Conservation (phyloP, 495 filamentous ascomycete genomes). For the Acidiella bohemica region DNA sequence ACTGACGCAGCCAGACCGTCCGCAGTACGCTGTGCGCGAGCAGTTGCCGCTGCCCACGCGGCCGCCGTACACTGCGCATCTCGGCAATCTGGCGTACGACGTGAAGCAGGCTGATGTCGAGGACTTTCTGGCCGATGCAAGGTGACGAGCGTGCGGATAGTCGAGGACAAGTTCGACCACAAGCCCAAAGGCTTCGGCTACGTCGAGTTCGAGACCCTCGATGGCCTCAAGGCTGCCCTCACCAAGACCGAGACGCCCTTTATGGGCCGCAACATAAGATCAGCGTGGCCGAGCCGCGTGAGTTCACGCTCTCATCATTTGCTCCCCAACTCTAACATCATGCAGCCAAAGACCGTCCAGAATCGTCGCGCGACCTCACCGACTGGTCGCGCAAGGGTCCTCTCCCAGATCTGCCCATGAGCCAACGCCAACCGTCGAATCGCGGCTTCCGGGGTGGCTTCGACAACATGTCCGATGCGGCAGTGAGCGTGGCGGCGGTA, state of each 20-base stretch:
- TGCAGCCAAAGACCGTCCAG: constrained; percentile 59
- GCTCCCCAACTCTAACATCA: constrained; percentile 22
- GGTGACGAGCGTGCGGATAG: constrained; percentile 80
- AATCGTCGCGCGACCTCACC: constrained; percentile 43
- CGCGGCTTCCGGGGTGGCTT: constrained; percentile 26
- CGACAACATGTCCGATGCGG: constrained; percentile 33
- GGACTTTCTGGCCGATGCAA: constrained; percentile 70
- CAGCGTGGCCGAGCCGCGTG: constrained; percentile 77
- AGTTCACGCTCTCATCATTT: constrained; percentile 24
- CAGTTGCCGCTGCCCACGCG: constrained; percentile 74
- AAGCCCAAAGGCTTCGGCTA: constrained; percentile 97
- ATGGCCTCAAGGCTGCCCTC: constrained; percentile 83
- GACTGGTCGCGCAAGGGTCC: constrained; percentile 90
- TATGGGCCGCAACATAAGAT: constrained; percentile 77
- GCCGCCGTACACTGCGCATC: constrained; percentile 87
- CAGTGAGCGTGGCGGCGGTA: constrained; percentile 35
- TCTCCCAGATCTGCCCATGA: constrained; percentile 53
- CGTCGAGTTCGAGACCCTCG: constrained; percentile 78
- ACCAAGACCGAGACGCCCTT: constrained; percentile 66
- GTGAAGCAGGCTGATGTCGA: constrained; percentile 65
- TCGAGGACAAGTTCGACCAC: constrained; percentile 82
- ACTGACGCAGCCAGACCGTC: constrained; percentile 9
- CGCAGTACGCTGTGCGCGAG: constrained; percentile 45
- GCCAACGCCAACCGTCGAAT: constrained; percentile 37
- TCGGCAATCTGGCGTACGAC: constrained; percentile 93